Percentiles rank a stretch among this genome's conserved stretches.
Conservation (phyloP, 2,329 filamentous ascomycete genomes). For the Penicillium janthinellum region DNA sequence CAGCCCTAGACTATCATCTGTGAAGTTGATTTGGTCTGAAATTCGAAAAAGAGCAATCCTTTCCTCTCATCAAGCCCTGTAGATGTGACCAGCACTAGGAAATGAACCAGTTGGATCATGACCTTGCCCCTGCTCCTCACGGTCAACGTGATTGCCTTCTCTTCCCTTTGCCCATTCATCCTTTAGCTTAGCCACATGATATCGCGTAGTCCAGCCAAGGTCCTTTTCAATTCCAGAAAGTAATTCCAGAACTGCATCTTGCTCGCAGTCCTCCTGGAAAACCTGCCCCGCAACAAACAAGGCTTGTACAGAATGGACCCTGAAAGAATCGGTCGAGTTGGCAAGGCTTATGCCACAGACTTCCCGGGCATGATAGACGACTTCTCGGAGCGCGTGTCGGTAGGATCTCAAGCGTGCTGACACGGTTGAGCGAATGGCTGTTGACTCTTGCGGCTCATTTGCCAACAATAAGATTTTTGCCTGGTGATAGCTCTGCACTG, state of each 20-base stretch:
- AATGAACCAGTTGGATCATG: neutral
- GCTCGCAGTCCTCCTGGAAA: constrained; percentile 49
- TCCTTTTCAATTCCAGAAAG: constrained; percentile 16
- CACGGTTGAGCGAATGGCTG: neutral
- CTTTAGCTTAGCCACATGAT: constrained; percentile 16
- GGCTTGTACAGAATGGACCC: neutral
- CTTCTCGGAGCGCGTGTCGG: neutral
- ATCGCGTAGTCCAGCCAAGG: constrained; percentile 19
- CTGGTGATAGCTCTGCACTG: neutral
- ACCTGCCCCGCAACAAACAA: constrained; percentile 9
- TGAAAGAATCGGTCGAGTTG: neutral
- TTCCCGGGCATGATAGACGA: neutral
- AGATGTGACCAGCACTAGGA: neutral
- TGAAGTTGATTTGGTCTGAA: neutral
- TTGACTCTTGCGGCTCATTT: neutral
- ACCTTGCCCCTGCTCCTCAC: neutral
- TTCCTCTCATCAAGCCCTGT: neutral
- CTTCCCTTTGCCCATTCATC: constrained; percentile 11
- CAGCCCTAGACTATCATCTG: neutral
- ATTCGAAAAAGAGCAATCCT: too few relatives aligned
- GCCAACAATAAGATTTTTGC: neutral
- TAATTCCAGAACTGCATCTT: constrained; percentile 18
- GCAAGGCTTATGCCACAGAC: neutral
- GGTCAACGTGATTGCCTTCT: neutral
- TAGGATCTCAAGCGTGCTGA: neutral